Conservation (phyloP, 306 rosid species). For the Sphenostylis stenocarpa region DNA sequence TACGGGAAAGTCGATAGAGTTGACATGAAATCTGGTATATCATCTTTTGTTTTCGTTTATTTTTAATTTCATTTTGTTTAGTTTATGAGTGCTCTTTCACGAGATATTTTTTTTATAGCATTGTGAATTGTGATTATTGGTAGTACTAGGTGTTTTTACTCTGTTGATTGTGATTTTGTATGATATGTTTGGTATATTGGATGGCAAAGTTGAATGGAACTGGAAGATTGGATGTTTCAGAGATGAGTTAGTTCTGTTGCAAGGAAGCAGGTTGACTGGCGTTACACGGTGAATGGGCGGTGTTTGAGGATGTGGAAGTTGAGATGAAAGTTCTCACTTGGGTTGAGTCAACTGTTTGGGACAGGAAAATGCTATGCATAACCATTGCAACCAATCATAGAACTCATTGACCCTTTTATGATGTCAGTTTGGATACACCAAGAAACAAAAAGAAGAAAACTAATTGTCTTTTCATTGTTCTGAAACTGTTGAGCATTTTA, state of each 20-base stretch:
- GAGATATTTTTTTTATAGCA: not conserved
- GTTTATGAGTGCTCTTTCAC: not conserved
- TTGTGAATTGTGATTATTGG: not conserved
- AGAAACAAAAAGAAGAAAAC: not conserved
- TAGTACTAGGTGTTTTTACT: not conserved
- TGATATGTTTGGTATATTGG: not conserved
- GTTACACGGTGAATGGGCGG: not conserved
- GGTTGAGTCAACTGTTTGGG: conserved; percentile 40
- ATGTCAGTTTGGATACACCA: conserved; percentile 11
- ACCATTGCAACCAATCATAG: conserved; percentile 47
- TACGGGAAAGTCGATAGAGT: conserved; percentile 87
- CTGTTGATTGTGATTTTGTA: not conserved
- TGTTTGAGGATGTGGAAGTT: conserved; percentile 15
- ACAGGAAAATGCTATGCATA: conserved; percentile 48
- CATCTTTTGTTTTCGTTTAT: not conserved
- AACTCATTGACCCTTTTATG: conserved; percentile 49
- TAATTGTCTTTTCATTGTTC: not conserved
- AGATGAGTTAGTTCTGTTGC: conserved; percentile 3
- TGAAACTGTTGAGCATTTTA: not conserved
- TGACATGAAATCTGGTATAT: conserved; percentile 77
- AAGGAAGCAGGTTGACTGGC: conserved; percentile 7
- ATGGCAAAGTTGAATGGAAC: not conserved
- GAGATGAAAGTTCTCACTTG: conserved; percentile 25
- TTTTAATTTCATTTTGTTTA: not conserved
- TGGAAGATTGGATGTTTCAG: conserved; percentile 4